Base-by-base conservation (phyloP, 2,329 filamentous ascomycete species). In the Aureobasidium namibiae region DNA sequence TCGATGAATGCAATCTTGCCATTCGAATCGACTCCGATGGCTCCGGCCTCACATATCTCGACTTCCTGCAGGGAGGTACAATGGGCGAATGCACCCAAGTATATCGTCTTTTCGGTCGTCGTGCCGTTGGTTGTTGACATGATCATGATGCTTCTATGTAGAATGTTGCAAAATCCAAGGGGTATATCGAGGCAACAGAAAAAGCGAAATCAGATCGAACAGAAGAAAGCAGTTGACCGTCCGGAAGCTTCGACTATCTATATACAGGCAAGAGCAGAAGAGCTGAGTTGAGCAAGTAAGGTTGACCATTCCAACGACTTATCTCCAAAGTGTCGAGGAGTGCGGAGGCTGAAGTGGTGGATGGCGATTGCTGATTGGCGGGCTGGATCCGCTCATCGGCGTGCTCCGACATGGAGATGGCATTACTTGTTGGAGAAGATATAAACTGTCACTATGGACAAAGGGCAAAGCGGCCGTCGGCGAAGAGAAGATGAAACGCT, bases 61-160 rank as follows among this genome's bases (percentile, higher is more conserved):
- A 83, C 71, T 42, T 75, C 72, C 13, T 71, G 73, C 54, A 76
- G 70, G 23, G 68, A 77, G 66, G 68, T 75, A 67, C 69, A 82
- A 67, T 87, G 81, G 13, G 86, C 79, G 66, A 88, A 87, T 0
- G 81, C 78, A 13, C 86, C 86, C 21, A 78, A 63, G 66, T 84
- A 88, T 46, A 88, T 63, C 4, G 70, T 70, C 59, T 67, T 70
- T 23, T 66, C 61, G 6, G 67, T 60, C 13, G 63, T 48, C 62
- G 63, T 66, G 16, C 52, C 52, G 16, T 56, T 56, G 18, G 34
- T 45, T 9, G 38, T 56, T 18, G 38, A 41, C 36, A 39, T 44
- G 31, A 56, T 45, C 52, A 58, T 61, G 29, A 54, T 50, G 24
- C 21, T 26, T 21, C 29, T 31, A 34, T 33, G 9, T 48, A 4